phyloP scores from a whole-genome alignment of 352 stramenopile genomes.

The Pelagophyceae sp. region DNA sequence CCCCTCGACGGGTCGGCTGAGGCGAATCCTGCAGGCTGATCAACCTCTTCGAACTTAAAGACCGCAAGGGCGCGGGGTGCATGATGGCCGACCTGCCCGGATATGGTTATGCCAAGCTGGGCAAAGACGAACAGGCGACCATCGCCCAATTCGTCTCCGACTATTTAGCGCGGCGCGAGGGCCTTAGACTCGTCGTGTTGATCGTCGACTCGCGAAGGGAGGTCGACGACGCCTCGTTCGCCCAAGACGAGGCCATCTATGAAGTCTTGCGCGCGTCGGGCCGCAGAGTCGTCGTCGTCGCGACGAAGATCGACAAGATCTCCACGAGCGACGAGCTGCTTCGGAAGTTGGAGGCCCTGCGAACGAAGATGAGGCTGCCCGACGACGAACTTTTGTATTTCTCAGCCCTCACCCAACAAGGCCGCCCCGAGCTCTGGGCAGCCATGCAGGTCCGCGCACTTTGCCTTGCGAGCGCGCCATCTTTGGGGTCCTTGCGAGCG shows the following conservation, averaged over 20 bases:
- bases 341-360: neutral
- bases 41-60: neutral
- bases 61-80: neutral
- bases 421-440: slow-evolving; percentile 7
- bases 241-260: neutral
- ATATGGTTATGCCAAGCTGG: slow-evolving; percentile 8
- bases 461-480: too few species aligned
- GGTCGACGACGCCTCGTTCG: neutral
- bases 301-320: slow-evolving; percentile 17
- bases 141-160: neutral
- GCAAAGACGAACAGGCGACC: neutral
- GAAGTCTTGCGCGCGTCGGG: neutral
- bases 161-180: neutral
- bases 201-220: neutral
- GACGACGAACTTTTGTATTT: neutral
- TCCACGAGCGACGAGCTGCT: neutral
- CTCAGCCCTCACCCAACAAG: neutral
- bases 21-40: too few species aligned
- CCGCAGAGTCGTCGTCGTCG: neutral
- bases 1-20: too few species aligned
- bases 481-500: too few species aligned
- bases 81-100: neutral
- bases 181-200: neutral
- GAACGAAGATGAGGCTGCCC: neutral
- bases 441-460: too few species aligned